Conservation (phyloP, 345 rosid genomes). For the Aethionema arabicum region DNA sequence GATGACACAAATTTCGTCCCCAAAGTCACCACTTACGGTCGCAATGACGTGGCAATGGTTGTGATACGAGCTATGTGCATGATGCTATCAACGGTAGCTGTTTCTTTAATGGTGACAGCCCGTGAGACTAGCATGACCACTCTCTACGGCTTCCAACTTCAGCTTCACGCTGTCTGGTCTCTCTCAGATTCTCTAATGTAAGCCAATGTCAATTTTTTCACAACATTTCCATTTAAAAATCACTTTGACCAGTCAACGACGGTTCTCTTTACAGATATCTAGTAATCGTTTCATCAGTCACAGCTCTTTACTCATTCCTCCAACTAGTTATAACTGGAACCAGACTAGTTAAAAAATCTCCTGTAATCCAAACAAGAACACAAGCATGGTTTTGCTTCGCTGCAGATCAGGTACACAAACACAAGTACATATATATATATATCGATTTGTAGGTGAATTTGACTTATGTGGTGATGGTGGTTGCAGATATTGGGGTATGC, state of each 20-base stretch:
- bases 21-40: conserved; percentile 18
- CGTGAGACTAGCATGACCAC: conserved; percentile 52
- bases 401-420: conserved; percentile 59
- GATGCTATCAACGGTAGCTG: conserved; percentile 48
- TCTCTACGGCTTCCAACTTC: conserved; percentile 64
- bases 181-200: conserved; percentile 74
- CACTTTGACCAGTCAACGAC: too few relatives aligned
- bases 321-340: conserved; percentile 50
- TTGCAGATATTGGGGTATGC: conserved; percentile 61
- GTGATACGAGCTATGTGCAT: conserved; percentile 52
- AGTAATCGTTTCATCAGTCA: conserved; percentile 60
- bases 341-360: conserved; percentile 48
- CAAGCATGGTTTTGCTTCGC: conserved; percentile 78
- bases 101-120: conserved; percentile 72
- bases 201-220: conserved; percentile 25
- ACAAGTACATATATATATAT: neutral
- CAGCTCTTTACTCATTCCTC: conserved; percentile 54
- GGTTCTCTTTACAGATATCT: conserved; percentile 52
- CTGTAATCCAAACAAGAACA: conserved; percentile 53
- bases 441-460: neutral
- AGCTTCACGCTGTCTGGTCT: conserved; percentile 72
- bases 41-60: conserved; percentile 43
- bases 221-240: neutral
- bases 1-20: conserved; percentile 23
- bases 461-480: neutral